A percentile compares a stretch with the other conserved stretches of the same genome.
Evolutionary conservation across 2,329 filamentous ascomycete genomes (phyloP).

Genomic region (Alternaria metachromatica): DNA sequence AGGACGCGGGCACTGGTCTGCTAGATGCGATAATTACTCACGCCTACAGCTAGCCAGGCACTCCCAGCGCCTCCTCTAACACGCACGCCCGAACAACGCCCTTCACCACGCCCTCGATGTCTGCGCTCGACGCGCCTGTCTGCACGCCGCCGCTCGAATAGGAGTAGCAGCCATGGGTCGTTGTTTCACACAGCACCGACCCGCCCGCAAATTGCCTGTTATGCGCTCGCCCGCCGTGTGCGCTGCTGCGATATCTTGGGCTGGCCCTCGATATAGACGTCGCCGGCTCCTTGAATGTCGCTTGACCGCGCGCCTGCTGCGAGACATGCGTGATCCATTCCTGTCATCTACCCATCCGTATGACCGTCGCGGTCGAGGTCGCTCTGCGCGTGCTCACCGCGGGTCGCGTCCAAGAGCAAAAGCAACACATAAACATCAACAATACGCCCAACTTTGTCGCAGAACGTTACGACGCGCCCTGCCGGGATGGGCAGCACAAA

Average conservation of each 20-base stretch:
- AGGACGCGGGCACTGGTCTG: neutral
- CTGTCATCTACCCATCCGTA: neutral
- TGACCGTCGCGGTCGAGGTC: neutral
- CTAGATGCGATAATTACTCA: constrained; percentile 15
- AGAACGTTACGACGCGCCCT: neutral
- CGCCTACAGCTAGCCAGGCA: constrained; percentile 1
- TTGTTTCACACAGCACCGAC: constrained; percentile 35
- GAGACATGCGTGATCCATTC: neutral
- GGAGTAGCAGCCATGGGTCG: constrained; percentile 10
- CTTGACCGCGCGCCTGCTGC: neutral
- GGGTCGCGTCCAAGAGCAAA: neutral
- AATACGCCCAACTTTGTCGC: neutral
- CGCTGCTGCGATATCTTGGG: neutral
- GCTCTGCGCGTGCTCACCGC: neutral
- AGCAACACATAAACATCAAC: constrained; percentile 1
- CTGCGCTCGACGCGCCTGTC: neutral
- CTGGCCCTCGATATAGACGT: neutral
- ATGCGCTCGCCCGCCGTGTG: constrained; percentile 23
- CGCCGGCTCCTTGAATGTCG: constrained; percentile 7
- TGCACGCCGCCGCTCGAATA: neutral
- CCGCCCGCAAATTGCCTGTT: constrained; percentile 39
- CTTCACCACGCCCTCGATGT: neutral
- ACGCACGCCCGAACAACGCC: neutral
- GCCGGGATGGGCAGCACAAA: neutral
- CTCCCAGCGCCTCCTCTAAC: constrained; percentile 14